A percentile compares a stretch with the other conserved stretches of the same genome.
Conservation (phyloP, 371 early-diverging fungal species). For the Syncephalis fuscata region DNA sequence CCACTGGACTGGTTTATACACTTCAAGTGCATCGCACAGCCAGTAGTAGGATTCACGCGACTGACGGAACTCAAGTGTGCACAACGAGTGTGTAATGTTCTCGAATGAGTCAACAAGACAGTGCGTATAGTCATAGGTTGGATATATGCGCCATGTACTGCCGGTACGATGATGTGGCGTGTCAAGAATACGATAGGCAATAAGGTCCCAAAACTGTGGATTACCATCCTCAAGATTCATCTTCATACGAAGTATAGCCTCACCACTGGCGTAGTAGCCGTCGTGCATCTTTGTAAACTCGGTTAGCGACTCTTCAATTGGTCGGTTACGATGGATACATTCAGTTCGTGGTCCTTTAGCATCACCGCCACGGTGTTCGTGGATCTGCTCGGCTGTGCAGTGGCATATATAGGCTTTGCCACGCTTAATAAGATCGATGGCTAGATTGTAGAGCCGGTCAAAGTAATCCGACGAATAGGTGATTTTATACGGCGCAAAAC, state of each 20-base stretch:
- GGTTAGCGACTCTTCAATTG: slow-evolving; percentile 78
- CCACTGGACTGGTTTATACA: slow-evolving; percentile 99
- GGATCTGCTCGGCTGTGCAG: slow-evolving; percentile 89
- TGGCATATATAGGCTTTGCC: slow-evolving; percentile 98
- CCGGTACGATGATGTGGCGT: slow-evolving; percentile 90
- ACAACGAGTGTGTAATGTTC: slow-evolving; percentile 99
- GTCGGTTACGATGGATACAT: slow-evolving; percentile 87
- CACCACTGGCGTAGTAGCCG: slow-evolving; percentile 88
- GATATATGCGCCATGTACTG: slow-evolving; percentile 94
- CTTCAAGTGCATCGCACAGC: slow-evolving; percentile 95
- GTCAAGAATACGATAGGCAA: slow-evolving; percentile 93
- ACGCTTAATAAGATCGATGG: slow-evolving; percentile 73
- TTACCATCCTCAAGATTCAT: slow-evolving; percentile 94
- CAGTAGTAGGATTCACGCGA: slow-evolving; percentile 98
- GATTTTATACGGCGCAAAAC: slow-evolving; percentile 86
- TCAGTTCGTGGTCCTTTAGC: slow-evolving; percentile 71
- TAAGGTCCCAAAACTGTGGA: slow-evolving; percentile 98
- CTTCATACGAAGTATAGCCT: slow-evolving; percentile 96
- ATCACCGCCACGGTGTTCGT: slow-evolving; percentile 82
- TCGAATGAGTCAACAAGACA: slow-evolving; percentile 99
- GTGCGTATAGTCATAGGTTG: slow-evolving; percentile 99
- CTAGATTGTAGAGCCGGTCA: slow-evolving; percentile 83
- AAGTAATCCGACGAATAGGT: slow-evolving; percentile 98
- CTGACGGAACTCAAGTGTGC: slow-evolving; percentile 95
- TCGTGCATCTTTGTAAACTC: slow-evolving; percentile 98